Percentiles rank a stretch among this genome's conserved stretches.
Evolutionary conservation across 768 basidiomycete species (phyloP).

Genomic region (Mycena haematopus): DNA sequence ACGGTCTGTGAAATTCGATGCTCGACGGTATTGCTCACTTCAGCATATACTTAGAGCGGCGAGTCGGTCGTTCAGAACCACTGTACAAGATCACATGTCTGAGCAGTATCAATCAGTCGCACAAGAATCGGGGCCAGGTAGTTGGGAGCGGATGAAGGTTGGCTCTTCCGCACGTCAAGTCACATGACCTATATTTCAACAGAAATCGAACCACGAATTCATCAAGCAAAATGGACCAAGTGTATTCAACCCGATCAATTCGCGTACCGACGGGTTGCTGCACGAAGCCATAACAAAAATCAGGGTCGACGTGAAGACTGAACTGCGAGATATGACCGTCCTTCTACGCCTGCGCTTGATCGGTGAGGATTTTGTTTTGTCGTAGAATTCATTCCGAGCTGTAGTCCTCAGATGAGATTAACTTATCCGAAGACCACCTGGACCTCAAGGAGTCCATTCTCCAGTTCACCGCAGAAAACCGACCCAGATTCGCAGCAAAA

Average conservation of each 20-base stretch:
- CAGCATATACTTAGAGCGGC: constrained; percentile 10
- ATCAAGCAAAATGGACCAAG: background rate
- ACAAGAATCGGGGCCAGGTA: background rate
- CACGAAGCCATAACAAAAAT: background rate
- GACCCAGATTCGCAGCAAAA: background rate
- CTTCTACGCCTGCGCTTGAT: background rate
- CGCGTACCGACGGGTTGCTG: background rate
- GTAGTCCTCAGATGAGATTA: background rate
- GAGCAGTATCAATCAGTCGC: background rate
- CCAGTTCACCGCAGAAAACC: background rate
- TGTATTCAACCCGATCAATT: background rate
- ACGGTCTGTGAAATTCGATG: background rate
- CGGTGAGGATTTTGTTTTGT: background rate
- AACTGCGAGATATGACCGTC: background rate
- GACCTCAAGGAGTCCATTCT: constrained; percentile 1
- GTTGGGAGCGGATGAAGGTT: constrained; percentile 11
- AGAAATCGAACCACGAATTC: background rate
- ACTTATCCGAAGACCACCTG: background rate
- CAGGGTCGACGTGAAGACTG: background rate
- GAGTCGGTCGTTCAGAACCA: constrained; percentile 2
- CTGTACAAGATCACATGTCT: background rate
- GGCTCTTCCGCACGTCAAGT: background rate
- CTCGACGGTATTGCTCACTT: background rate
- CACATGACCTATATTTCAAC: background rate
- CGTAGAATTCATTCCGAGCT: background rate